Conservation (phyloP, 2,329 filamentous ascomycete species). For the Aureobasidium sp. region DNA sequence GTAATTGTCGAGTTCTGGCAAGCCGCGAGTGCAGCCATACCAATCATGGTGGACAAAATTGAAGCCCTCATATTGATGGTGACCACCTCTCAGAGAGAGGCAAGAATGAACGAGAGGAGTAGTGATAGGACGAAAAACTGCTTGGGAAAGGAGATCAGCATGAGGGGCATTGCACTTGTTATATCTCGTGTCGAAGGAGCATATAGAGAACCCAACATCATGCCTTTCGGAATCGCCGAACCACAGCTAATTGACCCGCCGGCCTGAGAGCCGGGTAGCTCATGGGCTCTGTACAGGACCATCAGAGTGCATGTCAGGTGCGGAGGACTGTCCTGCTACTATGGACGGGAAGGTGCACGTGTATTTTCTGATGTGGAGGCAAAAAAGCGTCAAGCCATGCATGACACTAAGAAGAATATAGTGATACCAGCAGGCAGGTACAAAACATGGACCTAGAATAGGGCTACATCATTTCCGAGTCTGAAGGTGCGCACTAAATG, state of each 20-base stretch:
- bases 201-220: neutral
- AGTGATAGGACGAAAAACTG: neutral
- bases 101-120: neutral
- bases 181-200: neutral
- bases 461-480: neutral
- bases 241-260: neutral
- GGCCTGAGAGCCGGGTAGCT: neutral
- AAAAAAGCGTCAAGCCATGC: neutral
- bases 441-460: neutral
- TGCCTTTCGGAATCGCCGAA: neutral
- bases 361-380: neutral
- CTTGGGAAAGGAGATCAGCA: neutral
- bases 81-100: neutral
- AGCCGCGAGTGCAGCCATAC: constrained; percentile 28
- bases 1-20: constrained; percentile 31
- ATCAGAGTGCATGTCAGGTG: neutral
- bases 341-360: neutral
- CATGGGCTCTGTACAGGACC: neutral
- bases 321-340: neutral
- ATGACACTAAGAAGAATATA: neutral
- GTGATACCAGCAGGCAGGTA: neutral
- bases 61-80: constrained; percentile 27
- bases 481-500: neutral
- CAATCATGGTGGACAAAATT: constrained; percentile 39
- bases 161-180: neutral